Percentiles rank a stretch among this genome's conserved stretches.
Evolutionary conservation across 768 basidiomycete genomes (phyloP).

Genomic region (Cyclocybe cylindracea): DNA sequence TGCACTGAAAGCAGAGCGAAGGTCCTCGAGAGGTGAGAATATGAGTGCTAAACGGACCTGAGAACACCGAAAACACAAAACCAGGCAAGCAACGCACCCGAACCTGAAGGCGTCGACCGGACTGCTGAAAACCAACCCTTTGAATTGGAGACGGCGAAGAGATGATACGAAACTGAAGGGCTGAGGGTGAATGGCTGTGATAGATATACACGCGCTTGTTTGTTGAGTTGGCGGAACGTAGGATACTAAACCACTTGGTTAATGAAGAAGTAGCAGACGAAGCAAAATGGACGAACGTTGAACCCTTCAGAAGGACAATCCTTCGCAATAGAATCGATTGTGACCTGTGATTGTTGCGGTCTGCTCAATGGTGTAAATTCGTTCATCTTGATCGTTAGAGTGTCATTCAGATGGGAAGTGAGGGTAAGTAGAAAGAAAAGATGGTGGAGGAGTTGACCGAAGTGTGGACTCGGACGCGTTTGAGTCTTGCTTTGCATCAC

Average conservation of each 20-base stretch:
- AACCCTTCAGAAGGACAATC: constrained; percentile 43
- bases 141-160: constrained; percentile 61
- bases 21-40: constrained; percentile 58
- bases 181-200: constrained; percentile 53
- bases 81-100: constrained; percentile 30
- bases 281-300: constrained; percentile 34
- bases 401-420: constrained; percentile 6
- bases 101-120: constrained; percentile 33
- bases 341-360: constrained; percentile 37
- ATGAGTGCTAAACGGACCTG: constrained; percentile 48
- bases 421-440: not conserved
- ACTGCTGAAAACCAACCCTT: constrained; percentile 75
- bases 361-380: constrained; percentile 38
- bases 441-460: not conserved
- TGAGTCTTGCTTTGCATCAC: constrained; percentile 7
- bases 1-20: constrained; percentile 53
- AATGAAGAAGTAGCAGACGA: not conserved
- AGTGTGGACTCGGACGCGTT: constrained; percentile 5
- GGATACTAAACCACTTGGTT: constrained; percentile 41
- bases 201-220: constrained; percentile 63
- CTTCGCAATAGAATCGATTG: constrained; percentile 38
- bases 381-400: constrained; percentile 22
- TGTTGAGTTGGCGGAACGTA: constrained; percentile 52
- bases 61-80: not conserved
- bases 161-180: constrained; percentile 40